phyloP scores from a whole-genome alignment of 2,329 filamentous ascomycete genomes.

The Cadophora malorum region DNA sequence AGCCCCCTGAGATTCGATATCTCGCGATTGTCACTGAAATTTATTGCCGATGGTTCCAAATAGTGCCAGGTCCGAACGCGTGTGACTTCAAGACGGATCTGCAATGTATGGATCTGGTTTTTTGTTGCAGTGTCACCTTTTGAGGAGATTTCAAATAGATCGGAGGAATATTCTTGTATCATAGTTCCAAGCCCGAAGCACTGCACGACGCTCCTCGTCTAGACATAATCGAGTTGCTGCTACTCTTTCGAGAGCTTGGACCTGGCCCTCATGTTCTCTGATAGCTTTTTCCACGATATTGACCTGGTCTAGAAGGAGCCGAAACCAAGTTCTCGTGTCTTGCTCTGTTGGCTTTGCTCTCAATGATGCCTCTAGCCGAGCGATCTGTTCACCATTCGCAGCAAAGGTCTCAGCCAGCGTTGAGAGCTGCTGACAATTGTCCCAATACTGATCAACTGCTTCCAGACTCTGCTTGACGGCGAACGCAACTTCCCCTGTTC shows the following conservation, averaged over 20 bases:
- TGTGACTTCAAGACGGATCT: neutral
- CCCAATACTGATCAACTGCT: neutral
- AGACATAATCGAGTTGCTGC: neutral
- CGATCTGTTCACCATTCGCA: neutral
- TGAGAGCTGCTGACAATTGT: neutral
- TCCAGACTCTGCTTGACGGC: neutral
- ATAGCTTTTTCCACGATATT: neutral
- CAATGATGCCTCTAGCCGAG: neutral
- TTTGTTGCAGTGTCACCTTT: neutral
- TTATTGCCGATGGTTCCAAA: neutral
- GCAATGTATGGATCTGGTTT: neutral
- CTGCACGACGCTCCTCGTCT: neutral
- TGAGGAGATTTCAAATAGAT: neutral
- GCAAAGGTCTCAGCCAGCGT: neutral
- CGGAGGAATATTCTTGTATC: neutral
- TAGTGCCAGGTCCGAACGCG: neutral
- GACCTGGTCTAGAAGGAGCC: neutral
- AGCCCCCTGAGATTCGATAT: neutral
- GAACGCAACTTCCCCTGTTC: neutral
- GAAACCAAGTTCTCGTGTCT: neutral
- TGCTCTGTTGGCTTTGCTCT: neutral
- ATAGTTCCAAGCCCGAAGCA: neutral
- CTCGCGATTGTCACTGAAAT: neutral
- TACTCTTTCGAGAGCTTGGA: neutral
- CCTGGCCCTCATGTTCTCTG: neutral